Base-by-base conservation (phyloP, 106 monocot species). In the Iris macrosiphon region DNA sequence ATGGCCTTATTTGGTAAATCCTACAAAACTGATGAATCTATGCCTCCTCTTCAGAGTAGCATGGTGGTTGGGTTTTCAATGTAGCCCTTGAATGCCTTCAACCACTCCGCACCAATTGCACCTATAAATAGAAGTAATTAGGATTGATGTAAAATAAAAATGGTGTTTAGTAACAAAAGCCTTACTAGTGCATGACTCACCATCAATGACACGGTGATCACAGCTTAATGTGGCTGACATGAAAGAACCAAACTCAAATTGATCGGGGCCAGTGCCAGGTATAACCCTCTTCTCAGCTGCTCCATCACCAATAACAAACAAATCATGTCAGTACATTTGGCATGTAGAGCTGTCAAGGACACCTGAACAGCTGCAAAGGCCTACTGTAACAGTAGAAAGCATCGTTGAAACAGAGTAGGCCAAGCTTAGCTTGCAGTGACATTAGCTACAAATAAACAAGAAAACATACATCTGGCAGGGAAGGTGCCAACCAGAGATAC, bases 241-340 rank as follows among this genome's bases (percentile, higher is more conserved):
- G 75, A 86, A 98, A 34, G 90, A 83, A 42, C 86, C 86, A 52
- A 80, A 83, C 29, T 86, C 80, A 47, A 69, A 86, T 67, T 98
- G 80, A 33, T 73, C 75, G 17, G 67, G 49, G 12, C 63, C 83
- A 18, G 61, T n/a, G 19, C 90, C 96, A 57, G 86, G 90, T 29
- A 98, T 54, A n/a, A 98, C 90, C 64, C 83, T 98, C 72, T 55
- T 98, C 61, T 90, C 86, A 61, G 96, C 96, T 98, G 96, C 47
- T 31, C 49, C 45, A 79, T 43, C 29, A 55, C 7, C 11, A 11
- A 39, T 21, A 49, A 31, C 14, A 50, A 29, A 35, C 10, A 35
- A 6, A 35, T 35, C 10, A 35, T 4, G 10, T 35, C 10, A 10
- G 34, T 35, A 4, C 4, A 35, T 35, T 35, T n/a, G n/a, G n/a